These are phyloP conservation scores for Boletus bicolor DNA, from an alignment of 768 basidiomycete genomes.

Conservation along the genomic window DNA sequence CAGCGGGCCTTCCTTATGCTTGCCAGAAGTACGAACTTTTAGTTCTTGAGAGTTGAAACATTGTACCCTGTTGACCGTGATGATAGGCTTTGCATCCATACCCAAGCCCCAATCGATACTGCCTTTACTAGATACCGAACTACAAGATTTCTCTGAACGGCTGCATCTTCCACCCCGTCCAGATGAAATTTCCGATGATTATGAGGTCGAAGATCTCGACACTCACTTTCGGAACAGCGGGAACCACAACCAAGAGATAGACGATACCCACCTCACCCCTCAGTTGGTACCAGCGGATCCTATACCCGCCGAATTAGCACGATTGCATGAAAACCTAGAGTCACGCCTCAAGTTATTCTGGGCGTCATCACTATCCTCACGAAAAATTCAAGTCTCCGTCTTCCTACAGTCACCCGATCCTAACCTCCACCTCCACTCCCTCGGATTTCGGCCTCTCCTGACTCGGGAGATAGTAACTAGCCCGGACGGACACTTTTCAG, in stretches of 20 bases:
- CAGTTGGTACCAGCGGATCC: conserved; percentile 22
- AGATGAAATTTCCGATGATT: conserved; percentile 57
- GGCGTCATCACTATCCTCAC: conserved; percentile 64
- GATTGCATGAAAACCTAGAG: conserved; percentile 74
- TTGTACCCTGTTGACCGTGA: conserved; percentile 1
- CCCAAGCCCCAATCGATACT: conserved; percentile 50
- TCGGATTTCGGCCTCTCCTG: conserved; percentile 45
- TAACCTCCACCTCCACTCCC: conserved; percentile 27
- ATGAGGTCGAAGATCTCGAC: conserved; percentile 55
- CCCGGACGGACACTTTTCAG: conserved; percentile 72
- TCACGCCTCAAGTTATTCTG: conserved; percentile 76
- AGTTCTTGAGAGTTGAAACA: background rate
- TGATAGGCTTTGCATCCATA: conserved; percentile 66
- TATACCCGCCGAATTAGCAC: conserved; percentile 38
- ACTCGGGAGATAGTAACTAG: conserved; percentile 53
- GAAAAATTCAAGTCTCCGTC: conserved; percentile 61
- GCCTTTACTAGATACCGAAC: conserved; percentile 22
- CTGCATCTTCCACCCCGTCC: conserved; percentile 54
- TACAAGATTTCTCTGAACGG: conserved; percentile 26
- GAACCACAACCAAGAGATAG: conserved; percentile 18
- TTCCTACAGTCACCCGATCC: conserved; percentile 35
- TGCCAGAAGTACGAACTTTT: conserved; percentile 58
- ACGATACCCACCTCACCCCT: conserved; percentile 13
- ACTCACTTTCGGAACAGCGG: conserved; percentile 41
- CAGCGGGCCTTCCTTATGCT: conserved; percentile 74